Base-by-base conservation (phyloP, 768 basidiomycete species). In the Cystobasidium ongulense region DNA sequence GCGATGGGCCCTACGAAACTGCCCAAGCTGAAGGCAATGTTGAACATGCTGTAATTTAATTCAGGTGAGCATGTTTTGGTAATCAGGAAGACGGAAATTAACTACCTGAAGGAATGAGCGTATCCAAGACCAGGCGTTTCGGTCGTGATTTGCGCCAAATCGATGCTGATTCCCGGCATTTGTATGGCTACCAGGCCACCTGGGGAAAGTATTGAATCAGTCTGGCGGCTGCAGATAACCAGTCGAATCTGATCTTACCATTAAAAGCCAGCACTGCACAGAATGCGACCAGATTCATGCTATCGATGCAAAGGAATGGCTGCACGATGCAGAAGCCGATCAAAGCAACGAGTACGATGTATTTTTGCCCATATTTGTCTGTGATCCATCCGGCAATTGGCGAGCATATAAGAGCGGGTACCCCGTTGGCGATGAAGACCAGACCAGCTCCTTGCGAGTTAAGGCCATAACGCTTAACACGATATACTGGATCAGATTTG, bases 381-480 rank as follows among this genome's bases (percentile, higher is more conserved):
- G 31, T 54, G 1, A 71, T 27, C 29, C n/a, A 57, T 7, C 68
- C 68, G 1, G 68, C 68, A 31, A 59, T 36, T 29, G 68, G 68
- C 21, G 36, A 36, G 25, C 33, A 35, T 13, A 71, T 71, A 3
- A 46, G 7, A 18, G 68, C 68, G 36, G 68, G 68, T 10, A 71
- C 68, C 21, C 46, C 68, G 29, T 36, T 57, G 21, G 68, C 68
- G 18, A 71, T 71, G 68, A 71, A 71, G 36, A 71, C 43, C 18
- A 71, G 43, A 15, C 68, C 68, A 23, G 68, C 68, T 35, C 68
- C 68, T 38, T 33, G 21, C 68, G 68, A 59, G 27, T 54, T 61
- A 8, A 71, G 29, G 21, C 68, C 68, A 25, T 71, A 71, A 27
- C 68, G 68, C 53, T 71, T n/a, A 38, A 25, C 11, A 54, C 7